A percentile compares a stretch with the other conserved stretches of the same genome.
Evolutionary conservation across 768 basidiomycete species (phyloP).

Genomic region (Lactifluus volemus): DNA sequence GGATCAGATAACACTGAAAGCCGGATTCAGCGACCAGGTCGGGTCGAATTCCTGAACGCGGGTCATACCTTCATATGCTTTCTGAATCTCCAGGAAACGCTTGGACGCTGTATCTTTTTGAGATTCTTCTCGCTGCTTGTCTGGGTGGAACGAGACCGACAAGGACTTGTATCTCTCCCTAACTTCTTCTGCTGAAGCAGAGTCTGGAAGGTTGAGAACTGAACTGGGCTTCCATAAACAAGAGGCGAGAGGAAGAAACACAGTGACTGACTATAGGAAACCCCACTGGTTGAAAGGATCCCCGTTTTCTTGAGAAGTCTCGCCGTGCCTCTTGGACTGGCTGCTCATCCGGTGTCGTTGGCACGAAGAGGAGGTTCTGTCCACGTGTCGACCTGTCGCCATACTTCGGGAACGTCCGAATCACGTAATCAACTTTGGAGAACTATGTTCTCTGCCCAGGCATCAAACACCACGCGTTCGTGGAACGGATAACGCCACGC

Average conservation of each 20-base stretch:
- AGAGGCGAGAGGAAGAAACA: background rate
- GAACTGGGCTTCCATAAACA: constrained; percentile 32
- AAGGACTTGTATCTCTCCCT: constrained; percentile 63
- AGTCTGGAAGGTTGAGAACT: constrained; percentile 59
- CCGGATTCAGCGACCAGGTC: background rate
- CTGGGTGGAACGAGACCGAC: constrained; percentile 78
- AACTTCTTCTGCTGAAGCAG: constrained; percentile 60
- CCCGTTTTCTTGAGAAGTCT: background rate
- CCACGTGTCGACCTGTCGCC: background rate
- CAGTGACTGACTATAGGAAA: constrained; percentile 19
- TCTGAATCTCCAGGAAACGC: constrained; percentile 68
- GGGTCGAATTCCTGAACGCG: background rate
- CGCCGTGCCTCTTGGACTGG: constrained; percentile 11
- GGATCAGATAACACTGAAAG: constrained; percentile 20
- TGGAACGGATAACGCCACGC: background rate
- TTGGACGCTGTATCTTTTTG: constrained; percentile 51
- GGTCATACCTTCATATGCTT: constrained; percentile 67
- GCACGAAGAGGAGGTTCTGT: background rate
- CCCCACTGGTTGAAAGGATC: constrained; percentile 12
- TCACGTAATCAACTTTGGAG: background rate
- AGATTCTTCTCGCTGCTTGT: constrained; percentile 59
- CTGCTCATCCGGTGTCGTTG: constrained; percentile 7
- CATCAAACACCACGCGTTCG: background rate
- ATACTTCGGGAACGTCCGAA: constrained; percentile 5
- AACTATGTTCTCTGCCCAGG: background rate